Conservation (phyloP, 179 eudicot species). For the Silene noctiflora region DNA sequence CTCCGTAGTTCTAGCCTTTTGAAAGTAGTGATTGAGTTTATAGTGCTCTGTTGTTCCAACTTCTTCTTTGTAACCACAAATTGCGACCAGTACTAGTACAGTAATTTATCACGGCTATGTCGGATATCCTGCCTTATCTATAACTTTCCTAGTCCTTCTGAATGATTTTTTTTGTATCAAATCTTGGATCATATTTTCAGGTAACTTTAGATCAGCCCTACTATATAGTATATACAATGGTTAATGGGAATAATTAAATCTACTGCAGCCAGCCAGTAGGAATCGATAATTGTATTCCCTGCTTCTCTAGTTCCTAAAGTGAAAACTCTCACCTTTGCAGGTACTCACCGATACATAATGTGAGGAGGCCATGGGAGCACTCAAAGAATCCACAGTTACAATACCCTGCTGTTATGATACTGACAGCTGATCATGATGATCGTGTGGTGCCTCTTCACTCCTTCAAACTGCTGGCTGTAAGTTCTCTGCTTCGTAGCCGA, state of each 20-base stretch:
- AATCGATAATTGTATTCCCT: not conserved
- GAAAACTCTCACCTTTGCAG: slow-evolving; percentile 29
- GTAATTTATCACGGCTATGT: not conserved
- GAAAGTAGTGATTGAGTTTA: not conserved
- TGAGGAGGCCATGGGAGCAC: slow-evolving; percentile 86
- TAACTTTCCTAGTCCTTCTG: not conserved
- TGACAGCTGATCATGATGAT: slow-evolving; percentile 96
- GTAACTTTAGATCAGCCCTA: not conserved
- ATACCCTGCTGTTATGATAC: slow-evolving; percentile 79
- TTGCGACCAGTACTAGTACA: not conserved
- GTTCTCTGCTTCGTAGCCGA: slow-evolving; percentile 9
- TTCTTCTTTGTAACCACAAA: not conserved
- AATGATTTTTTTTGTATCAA: not conserved
- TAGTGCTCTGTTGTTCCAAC: not conserved
- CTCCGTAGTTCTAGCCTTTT: slow-evolving; percentile 18
- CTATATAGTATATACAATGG: not conserved
- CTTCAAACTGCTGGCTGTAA: slow-evolving; percentile 75
- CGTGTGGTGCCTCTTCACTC: slow-evolving; percentile 94
- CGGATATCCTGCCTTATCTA: not conserved
- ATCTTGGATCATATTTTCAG: not conserved
- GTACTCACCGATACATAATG: slow-evolving; percentile 93
- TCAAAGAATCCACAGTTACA: slow-evolving; percentile 38
- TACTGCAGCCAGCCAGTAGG: not conserved
- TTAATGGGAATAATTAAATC: not conserved
- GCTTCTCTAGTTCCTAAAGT: slow-evolving; percentile 1